Evolutionary conservation across 306 rosid species (phyloP).

Genomic region (Adenanthera pavonina): DNA sequence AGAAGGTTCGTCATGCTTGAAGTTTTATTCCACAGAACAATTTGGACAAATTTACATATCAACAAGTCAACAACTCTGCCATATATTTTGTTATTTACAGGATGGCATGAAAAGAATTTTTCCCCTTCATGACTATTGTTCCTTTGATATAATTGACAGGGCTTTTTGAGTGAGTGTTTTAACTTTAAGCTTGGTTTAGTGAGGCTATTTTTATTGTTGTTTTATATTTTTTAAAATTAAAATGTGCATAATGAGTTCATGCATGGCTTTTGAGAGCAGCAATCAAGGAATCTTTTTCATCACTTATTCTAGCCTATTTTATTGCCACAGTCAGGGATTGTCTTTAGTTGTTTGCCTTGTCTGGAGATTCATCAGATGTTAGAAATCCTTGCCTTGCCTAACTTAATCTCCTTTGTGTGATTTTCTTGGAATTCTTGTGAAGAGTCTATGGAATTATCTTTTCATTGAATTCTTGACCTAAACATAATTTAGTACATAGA

Average conservation of each 20-base stretch:
- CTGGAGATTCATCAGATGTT: background rate
- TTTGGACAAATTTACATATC: conserved; percentile 30
- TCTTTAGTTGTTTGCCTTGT: background rate
- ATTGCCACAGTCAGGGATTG: background rate
- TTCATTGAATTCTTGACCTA: background rate
- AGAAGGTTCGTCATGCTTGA: conserved; percentile 64
- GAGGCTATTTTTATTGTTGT: background rate
- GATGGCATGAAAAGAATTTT: conserved; percentile 17
- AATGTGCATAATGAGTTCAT: background rate
- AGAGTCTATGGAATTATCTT: background rate
- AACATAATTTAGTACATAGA: background rate
- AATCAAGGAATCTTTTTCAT: background rate
- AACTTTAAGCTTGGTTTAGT: background rate
- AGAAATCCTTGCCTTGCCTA: conserved; percentile 27
- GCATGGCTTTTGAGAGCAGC: background rate
- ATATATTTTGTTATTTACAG: conserved; percentile 24
- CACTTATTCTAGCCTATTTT: background rate
- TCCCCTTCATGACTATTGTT: background rate
- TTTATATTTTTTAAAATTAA: background rate
- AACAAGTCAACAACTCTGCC: conserved; percentile 12
- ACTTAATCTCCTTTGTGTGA: background rate
- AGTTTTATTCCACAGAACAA: conserved; percentile 15
- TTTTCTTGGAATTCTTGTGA: background rate
- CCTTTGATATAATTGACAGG: background rate
- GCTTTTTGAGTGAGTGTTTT: background rate